Evolutionary conservation across 176 grass and related monocot species (phyloP).

Genomic region (Oropetium thomaeum): DNA sequence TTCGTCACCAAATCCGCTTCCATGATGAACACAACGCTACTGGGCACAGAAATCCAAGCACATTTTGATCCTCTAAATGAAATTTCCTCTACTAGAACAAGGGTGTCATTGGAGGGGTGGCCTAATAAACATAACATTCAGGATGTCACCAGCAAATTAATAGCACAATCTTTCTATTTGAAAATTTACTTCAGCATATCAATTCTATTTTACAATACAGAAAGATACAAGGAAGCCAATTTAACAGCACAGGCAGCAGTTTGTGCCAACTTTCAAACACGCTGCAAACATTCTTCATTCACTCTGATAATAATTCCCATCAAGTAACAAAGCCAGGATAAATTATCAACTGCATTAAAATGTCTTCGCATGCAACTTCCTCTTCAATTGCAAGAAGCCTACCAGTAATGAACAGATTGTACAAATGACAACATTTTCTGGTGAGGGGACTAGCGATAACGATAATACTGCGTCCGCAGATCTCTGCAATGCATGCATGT

Average conservation of each 20-base stretch:
- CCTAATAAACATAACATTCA: too few species aligned
- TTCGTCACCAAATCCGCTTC: too few species aligned
- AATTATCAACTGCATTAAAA: background rate
- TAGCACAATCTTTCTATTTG: too few species aligned
- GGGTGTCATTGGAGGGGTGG: too few species aligned
- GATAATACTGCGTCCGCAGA: conserved; percentile 56
- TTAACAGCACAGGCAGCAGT: background rate
- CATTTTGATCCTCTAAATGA: too few species aligned
- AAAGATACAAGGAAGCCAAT: too few species aligned
- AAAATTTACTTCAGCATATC: too few species aligned
- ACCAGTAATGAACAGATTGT: background rate
- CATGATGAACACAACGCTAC: too few species aligned
- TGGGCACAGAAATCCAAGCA: too few species aligned
- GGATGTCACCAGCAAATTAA: too few species aligned
- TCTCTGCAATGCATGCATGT: conserved; percentile 77
- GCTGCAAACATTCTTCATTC: background rate
- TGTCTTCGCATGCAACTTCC: background rate
- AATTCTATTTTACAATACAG: too few species aligned
- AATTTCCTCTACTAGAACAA: too few species aligned
- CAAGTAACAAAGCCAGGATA: background rate
- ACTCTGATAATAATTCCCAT: background rate
- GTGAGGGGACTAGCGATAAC: conserved; percentile 35
- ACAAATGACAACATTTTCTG: background rate
- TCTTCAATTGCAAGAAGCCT: background rate
- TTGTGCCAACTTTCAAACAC: background rate